phyloP scores from a whole-genome alignment of 2,329 filamentous ascomycete species.

The Claviceps pusilla region DNA sequence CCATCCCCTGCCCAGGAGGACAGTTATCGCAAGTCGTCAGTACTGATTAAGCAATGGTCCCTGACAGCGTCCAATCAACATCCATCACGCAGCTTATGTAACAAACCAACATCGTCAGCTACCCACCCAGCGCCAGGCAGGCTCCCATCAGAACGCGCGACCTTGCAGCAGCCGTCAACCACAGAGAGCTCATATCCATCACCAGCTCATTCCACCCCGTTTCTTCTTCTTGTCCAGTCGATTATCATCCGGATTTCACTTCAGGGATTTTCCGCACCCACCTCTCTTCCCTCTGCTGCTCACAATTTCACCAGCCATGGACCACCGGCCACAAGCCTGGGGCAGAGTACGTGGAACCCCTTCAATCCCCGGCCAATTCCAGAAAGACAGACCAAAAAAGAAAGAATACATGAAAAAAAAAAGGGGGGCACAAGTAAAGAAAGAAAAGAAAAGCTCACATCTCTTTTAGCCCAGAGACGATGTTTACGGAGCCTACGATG shows the following conservation, averaged over 20 bases:
- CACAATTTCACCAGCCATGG: slow-evolving; percentile 32
- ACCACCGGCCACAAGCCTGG: slow-evolving; percentile 60
- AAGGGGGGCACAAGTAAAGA: too few species aligned
- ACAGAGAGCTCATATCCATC: not conserved
- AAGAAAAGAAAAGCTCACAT: not conserved
- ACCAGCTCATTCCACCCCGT: slow-evolving; percentile 3
- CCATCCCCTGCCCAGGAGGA: not conserved
- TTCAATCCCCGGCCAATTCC: not conserved
- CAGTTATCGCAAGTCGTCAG: not conserved
- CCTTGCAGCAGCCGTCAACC: not conserved
- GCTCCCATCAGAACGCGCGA: not conserved
- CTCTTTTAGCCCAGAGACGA: slow-evolving; percentile 77
- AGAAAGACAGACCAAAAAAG: slow-evolving; percentile 1
- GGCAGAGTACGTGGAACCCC: slow-evolving; percentile 42
- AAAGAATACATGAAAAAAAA: not conserved
- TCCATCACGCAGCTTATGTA: not conserved
- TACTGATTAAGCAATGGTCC: not conserved
- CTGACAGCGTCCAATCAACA: not conserved
- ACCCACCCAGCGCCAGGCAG: not conserved
- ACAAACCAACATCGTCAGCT: not conserved
- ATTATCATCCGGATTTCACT: not conserved
- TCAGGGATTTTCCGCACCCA: not conserved
- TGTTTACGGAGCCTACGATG: slow-evolving; percentile 86
- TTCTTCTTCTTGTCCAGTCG: not conserved
- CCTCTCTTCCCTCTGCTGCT: not conserved